These are phyloP conservation scores for Quercus variabilis DNA, from an alignment of 306 rosid species.

Conservation along the genomic window DNA sequence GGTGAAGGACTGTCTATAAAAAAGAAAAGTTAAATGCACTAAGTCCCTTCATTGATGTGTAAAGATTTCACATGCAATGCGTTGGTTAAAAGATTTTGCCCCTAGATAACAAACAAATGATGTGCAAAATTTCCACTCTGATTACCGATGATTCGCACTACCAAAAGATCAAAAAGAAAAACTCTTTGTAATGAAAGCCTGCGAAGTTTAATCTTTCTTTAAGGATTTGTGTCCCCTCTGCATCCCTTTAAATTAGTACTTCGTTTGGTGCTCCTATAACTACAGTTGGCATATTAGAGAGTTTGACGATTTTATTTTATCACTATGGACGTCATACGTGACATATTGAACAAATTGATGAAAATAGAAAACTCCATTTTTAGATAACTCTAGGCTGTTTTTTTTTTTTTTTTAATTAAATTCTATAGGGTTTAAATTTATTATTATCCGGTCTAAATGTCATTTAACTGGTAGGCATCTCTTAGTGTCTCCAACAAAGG, in stretches of 20 bases:
- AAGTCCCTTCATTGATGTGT: constrained; percentile 1
- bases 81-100: not conserved
- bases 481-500: too few species aligned
- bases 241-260: too few species aligned
- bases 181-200: not conserved
- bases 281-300: too few species aligned
- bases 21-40: not conserved
- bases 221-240: not conserved
- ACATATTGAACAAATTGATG: not conserved
- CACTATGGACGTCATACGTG: not conserved
- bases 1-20: not conserved
- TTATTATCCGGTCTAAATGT: too few species aligned
- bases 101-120: not conserved
- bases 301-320: too few species aligned
- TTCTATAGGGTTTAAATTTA: too few species aligned
- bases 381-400: not conserved
- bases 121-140: not conserved
- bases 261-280: too few species aligned
- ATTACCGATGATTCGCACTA: not conserved
- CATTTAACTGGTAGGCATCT: too few species aligned
- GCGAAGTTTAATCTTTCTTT: not conserved
- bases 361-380: not conserved
- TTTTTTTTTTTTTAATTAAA: too few species aligned
- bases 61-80: constrained; percentile 4
- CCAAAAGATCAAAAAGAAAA: not conserved